Evolutionary conservation across 805 yeast species (phyloP), one percentile per base, ranked within the genome.

Genomic region (Maudiozyma saulgeensis): DNA sequence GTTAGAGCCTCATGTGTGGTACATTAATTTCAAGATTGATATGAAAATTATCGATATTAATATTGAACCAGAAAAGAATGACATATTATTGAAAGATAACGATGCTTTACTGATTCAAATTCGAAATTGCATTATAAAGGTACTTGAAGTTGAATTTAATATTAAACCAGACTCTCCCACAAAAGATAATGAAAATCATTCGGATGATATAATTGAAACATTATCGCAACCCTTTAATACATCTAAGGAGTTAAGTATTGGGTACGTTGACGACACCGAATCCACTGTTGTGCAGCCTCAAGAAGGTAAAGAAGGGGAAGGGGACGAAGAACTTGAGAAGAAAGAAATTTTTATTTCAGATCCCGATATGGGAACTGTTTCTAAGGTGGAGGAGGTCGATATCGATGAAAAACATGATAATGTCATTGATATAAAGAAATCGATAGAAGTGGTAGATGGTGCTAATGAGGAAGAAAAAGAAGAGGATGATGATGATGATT

Each of bases 21-120:
- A 50, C 46, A n/a, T 72, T 1, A 51, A 60, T 21, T n/a, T 73
- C 1, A 28, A n/a, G 1, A 49, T 64, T 26, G 49, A 49, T 21
- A 32, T 44, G 6, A n/a, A 61, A 55, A 25, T 53, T 2, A 28
- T 60, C 2, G 78, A 74, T 61, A 56, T 72, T 1, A 74, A 73
- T 50, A 65, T 74, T 26, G 78, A 74, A 49, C 77, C 78, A 3
- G 69, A 65, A 46, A 74, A 74, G 49, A 66, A 68, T 35, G 76
- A 73, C 55, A 59, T 72, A 4, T 35, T 74, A 49, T 47, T 74
- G 0, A 51, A 49, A 13, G 54, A 59, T 21, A 55, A 60, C 18
- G 60, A 56, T 1, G 15, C 13, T 0, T 19, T 69, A 6, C 28
- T 69, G 3, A 48, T 38, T 1, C 37, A 50, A 3, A 42, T 68